A percentile compares a stretch with the other conserved stretches of the same genome.
Conservation (phyloP, 1,284 basidiomycete species). For the Ceratobasidium sp. region DNA sequence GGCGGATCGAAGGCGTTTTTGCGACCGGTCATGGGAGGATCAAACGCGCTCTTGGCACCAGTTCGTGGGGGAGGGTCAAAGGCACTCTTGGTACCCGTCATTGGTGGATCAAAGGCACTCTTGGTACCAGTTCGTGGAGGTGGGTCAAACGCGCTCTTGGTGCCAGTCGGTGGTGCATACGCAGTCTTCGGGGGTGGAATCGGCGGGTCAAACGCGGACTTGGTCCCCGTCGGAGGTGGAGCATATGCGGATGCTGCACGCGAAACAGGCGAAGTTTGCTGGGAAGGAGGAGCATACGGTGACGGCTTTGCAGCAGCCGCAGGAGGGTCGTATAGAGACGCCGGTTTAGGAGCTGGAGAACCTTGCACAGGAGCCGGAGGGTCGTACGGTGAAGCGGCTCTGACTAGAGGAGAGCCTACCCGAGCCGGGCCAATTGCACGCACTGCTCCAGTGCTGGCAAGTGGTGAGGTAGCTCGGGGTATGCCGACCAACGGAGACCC, state of each 20-base stretch:
- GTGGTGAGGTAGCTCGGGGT: neutral
- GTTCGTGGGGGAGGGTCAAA: conserved; percentile 19
- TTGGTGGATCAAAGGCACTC: conserved; percentile 20
- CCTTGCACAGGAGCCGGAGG: conserved; percentile 9
- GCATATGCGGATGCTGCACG: conserved; percentile 1
- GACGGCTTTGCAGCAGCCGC: neutral
- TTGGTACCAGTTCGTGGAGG: conserved; percentile 21
- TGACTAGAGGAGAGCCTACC: conserved; percentile 6
- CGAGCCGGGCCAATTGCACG: neutral
- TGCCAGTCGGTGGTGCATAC: conserved; percentile 23
- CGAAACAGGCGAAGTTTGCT: neutral
- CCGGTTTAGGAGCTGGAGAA: neutral
- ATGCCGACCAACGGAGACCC: conserved; percentile 25
- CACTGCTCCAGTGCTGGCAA: conserved; percentile 7
- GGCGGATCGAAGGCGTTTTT: neutral
- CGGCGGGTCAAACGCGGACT: conserved; percentile 22
- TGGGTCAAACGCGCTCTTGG: conserved; percentile 36
- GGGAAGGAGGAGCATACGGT: neutral
- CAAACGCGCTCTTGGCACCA: conserved; percentile 17
- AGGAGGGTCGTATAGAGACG: neutral
- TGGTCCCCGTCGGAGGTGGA: conserved; percentile 9
- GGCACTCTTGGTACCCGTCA: conserved; percentile 16
- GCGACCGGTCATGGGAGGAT: conserved; percentile 7
- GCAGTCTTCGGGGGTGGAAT: conserved; percentile 13
- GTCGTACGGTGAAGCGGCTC: conserved; percentile 15